Percentiles rank a stretch among this genome's conserved stretches.
Conservation (phyloP, 2,329 filamentous ascomycete genomes). For the Claviceps spartinae region DNA sequence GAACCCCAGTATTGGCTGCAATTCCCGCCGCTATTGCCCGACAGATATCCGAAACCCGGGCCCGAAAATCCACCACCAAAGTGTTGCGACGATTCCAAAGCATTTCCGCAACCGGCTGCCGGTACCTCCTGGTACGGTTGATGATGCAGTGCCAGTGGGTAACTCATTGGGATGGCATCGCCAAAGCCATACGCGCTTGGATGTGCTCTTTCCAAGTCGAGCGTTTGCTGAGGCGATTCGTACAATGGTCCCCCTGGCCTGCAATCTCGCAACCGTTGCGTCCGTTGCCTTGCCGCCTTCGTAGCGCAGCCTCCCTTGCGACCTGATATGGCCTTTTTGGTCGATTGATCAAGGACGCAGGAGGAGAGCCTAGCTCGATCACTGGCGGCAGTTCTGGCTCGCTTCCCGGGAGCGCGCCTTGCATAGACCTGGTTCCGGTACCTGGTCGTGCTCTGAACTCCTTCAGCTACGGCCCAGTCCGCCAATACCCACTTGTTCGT, state of each 20-base stretch:
- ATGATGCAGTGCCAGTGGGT: background rate
- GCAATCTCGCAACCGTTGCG: conserved; percentile 12
- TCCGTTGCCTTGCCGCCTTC: conserved; percentile 14
- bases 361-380: conserved; percentile 1
- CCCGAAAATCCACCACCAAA: background rate
- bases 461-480: conserved; percentile 51
- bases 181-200: background rate
- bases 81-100: background rate
- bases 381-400: conserved; percentile 1
- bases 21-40: background rate
- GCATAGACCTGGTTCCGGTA: conserved; percentile 44
- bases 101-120: background rate
- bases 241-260: conserved; percentile 6
- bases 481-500: conserved; percentile 66
- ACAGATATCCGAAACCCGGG: background rate
- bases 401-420: conserved; percentile 10
- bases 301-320: conserved; percentile 21
- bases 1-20: background rate
- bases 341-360: conserved; percentile 14
- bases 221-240: background rate
- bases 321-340: conserved; percentile 18
- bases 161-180: background rate
- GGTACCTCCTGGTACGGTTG: background rate
- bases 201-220: background rate
- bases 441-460: conserved; percentile 75